Evolutionary conservation across 169 alveolate species (phyloP), one percentile per base, ranked within the genome.

Genomic region (Plasmodium chabaudi): DNA sequence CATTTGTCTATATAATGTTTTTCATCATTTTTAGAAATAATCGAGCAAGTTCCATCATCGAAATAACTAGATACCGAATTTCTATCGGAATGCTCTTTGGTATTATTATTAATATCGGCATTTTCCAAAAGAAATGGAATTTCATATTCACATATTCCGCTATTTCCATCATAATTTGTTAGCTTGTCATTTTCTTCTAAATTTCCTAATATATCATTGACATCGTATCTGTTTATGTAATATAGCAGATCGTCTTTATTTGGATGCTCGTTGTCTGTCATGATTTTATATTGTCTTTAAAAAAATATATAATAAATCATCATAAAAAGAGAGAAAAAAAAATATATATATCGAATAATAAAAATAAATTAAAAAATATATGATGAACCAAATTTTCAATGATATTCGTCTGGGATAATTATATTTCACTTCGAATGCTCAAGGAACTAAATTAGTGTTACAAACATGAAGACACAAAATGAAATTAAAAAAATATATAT

Each of bases 1-100:
- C 25, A 19, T 25, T 70, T 70, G 19, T 70, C 53, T 70, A 42
- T 34, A 17, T 47, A 25, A 25, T 75, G 49, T 27, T 61, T 67
- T 34, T 75, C 88, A 19, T 75, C 88, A 46, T 44, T 27, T 68
- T 61, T 75, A 17, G 88, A 61, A 75, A 75, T 25, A 23, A 75
- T 63, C n/a, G 88, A 49, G 5, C 75, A 75, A 39, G 75, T 74
- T 19, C 88, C 88, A 53, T 75, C 88, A 55, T 75, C 88, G 9
- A 75, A 64, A 56, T 75, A 75, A 63, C 88, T 75, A 5, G n/a
- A 12, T 61, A 68, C 15, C 2, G 88, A 75, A 49, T 63, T 75
- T 10, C 56, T 75, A 25, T 75, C 88, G 15, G 88, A 75, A 44
- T 75, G 75, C 47, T 75, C 88, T 65, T 65, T 44, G 0, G 42